Evolutionary conservation across 2,329 filamentous ascomycete species (phyloP), one percentile per base, ranked within the genome.

Genomic region (Aureobasidium sp.): DNA sequence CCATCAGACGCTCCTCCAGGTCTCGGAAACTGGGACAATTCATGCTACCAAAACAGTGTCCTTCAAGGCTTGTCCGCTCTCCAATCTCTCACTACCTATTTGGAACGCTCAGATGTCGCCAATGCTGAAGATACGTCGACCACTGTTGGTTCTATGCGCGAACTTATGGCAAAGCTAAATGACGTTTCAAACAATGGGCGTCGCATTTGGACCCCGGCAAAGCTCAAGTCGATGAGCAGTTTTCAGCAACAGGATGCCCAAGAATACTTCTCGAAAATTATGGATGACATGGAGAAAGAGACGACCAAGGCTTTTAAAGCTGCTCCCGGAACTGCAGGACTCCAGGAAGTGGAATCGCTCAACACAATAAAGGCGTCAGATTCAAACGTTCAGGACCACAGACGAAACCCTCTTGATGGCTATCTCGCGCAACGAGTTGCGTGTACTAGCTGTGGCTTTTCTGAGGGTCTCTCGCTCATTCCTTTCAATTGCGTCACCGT

Each of bases 161-260:
- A 80, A 4, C 78, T 91, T 11, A 79, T 95, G 44, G 71, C 71
- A n/a, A 80, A 83, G 53, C 73, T 96, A 32, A 88, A 86, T 61
- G 78, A 85, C 62, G 71, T 79, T 0, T 71, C 76, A 7, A 88
- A 90, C 62, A 84, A 88, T 57, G 88, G 88, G 6, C 79, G 77
- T 62, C 85, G 84, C 17, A 74, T 96, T 12, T 95, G 88, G 88
- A 90, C 90, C 6, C 87, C 88, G 0, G 73, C 79, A 0, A 81
- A 85, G 52, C 73, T 96, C 40, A 95, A 95, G 69, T 90, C 84
- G 8, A 94, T 97, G 85, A 91, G 85, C 68, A 95, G 88, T 25
- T 95, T 87, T 81, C 87, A 94, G 61, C 93, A 97, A 66, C 93
- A 98, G 69, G 93, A 98, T 70, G 93, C 93, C 4, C 93, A 97